Conservation (phyloP, 2,329 filamentous ascomycete genomes). For the Hymenoscyphus occultus region DNA sequence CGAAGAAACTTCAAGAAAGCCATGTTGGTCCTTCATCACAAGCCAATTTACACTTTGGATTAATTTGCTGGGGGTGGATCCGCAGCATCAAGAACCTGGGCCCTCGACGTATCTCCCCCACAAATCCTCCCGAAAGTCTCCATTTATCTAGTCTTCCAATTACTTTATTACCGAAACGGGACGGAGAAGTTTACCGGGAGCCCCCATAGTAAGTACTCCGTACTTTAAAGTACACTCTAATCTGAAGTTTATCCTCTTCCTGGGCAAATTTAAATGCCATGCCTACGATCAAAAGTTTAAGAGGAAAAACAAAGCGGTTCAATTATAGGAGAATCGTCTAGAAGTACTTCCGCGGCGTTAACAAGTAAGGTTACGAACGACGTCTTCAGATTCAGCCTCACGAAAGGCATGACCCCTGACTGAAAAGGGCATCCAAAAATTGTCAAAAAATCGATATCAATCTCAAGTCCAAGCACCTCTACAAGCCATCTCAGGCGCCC, state of each 20-base stretch:
- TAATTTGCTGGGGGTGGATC: neutral
- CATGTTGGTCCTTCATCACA: neutral
- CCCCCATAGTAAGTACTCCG: neutral
- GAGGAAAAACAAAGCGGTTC: too few species aligned
- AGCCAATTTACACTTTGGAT: neutral
- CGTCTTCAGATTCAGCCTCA: neutral
- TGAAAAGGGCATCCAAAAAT: neutral
- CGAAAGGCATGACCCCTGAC: neutral
- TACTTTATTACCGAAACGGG: neutral
- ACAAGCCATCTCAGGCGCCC: neutral
- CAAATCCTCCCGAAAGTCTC: slow-evolving; percentile 1
- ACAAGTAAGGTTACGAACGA: neutral
- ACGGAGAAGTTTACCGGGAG: neutral
- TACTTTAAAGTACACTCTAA: neutral
- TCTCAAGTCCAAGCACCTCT: neutral
- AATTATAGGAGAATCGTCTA: too few species aligned
- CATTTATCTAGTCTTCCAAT: neutral
- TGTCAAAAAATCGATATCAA: neutral
- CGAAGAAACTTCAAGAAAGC: neutral
- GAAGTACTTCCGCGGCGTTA: neutral
- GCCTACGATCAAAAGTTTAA: too few species aligned
- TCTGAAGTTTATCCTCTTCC: neutral
- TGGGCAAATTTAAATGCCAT: neutral
- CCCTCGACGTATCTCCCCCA: neutral
- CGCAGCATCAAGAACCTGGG: neutral